Evolutionary conservation across 2,329 filamentous ascomycete species (phyloP), one percentile per base, ranked within the genome.

Genomic region (Penicillium fuscoglaucum): DNA sequence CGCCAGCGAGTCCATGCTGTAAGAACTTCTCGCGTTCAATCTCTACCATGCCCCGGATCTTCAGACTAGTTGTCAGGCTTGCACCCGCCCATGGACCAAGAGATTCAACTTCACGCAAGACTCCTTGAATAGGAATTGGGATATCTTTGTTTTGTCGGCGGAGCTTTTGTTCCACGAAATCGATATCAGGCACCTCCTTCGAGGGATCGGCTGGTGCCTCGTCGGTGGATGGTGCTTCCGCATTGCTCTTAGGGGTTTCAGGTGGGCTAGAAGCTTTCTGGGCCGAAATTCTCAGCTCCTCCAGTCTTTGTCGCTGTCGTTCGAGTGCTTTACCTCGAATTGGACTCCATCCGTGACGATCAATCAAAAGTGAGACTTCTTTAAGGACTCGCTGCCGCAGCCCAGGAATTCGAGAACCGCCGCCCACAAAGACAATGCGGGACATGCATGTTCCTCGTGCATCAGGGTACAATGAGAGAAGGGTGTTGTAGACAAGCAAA

Each of bases 391-490:
- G 86, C 26, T 83, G 81, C 64, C 90, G 91, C 28, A 99, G 78
- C 1, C 95, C 95, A 0, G 93, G 83, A 9, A 97, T 86, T 28
- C 84, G 84, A 6, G 91, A 87, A 48, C 89, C 89, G 2, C 91
- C 91, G 33, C 95, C 95, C 0, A 88, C 89, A 69, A 99, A 90
- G 17, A 96, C 80, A 46, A 98, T 90, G 40, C 93, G 89, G 1
- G 92, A 87, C 87, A 97, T 95, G 74, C 93, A 97, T 5, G 88
- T 77, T 1, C 90, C 88, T 26, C 95, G 87, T 4, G 93, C 87
- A 73, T 99, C 95, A 4, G 93, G 78, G 0, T 92, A 90, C 1
- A 97, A 80, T 8, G 85, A 82, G 1, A 96, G 80, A 1, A 99
- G 82, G 39, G 87, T 84, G 53, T 85, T 84, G 75, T 96, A 96